phyloP scores from a whole-genome alignment of 1,284 basidiomycete genomes.

The Ustilago trichophora region DNA sequence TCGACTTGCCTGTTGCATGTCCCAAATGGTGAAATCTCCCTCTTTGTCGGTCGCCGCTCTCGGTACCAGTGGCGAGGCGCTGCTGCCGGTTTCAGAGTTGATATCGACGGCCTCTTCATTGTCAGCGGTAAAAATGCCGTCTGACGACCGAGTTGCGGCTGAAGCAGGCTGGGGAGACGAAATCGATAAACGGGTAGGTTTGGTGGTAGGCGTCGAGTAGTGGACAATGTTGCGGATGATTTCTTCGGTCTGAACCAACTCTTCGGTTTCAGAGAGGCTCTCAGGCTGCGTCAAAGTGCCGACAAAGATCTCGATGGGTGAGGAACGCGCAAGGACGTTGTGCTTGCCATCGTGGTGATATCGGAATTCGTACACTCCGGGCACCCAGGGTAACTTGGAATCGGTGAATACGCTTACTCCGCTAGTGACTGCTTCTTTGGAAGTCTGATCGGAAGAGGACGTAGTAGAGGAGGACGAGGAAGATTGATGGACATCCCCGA shows the following conservation, averaged over 20 bases:
- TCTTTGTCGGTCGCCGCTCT: constrained; percentile 74
- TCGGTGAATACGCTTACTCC: constrained; percentile 67
- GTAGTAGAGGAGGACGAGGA: neutral
- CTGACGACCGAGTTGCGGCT: constrained; percentile 7
- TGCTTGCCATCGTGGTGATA: constrained; percentile 77
- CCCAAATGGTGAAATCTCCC: constrained; percentile 96
- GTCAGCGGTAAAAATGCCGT: constrained; percentile 66
- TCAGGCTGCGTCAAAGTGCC: constrained; percentile 73
- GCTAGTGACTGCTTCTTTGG: too few species aligned
- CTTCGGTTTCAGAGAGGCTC: constrained; percentile 66
- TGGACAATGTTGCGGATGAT: constrained; percentile 74
- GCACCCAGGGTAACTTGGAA: constrained; percentile 77
- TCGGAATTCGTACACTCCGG: constrained; percentile 84
- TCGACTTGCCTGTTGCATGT: constrained; percentile 83
- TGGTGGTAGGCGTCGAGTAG: constrained; percentile 13
- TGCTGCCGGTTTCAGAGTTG: neutral
- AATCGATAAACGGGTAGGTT: constrained; percentile 23
- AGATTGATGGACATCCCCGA: constrained; percentile 74
- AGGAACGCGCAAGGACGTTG: constrained; percentile 86
- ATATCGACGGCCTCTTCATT: neutral
- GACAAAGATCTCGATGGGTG: constrained; percentile 86
- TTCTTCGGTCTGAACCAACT: constrained; percentile 70
- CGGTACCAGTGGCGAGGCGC: too few species aligned
- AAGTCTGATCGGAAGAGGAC: too few species aligned
- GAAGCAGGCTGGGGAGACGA: neutral